Evolutionary conservation across 2,329 filamentous ascomycete species (phyloP), one percentile per base, ranked within the genome.

Genomic region (Fusarium albidum): DNA sequence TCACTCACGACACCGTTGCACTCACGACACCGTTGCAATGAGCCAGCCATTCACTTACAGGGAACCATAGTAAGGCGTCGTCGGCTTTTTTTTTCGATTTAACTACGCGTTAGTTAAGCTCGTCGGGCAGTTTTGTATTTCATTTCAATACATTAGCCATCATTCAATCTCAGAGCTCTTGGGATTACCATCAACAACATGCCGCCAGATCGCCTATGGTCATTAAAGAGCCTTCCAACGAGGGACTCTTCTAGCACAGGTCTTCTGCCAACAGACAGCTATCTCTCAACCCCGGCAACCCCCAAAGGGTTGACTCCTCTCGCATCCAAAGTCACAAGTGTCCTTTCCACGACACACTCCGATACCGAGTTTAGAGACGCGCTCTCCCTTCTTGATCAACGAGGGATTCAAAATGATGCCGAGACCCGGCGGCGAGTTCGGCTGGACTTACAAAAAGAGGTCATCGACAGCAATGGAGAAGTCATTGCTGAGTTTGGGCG

Each of bases 351-450:
- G 3, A 96, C 94, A 0, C 97, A 96, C 75, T 90, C 92, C 7
- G 95, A 98, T 73, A 82, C 91, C 6, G 94, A 97, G 63, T 96
- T 98, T 64, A 86, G 92, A 61, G 91, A 96, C 77, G 88, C 92
- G 12, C 77, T 99, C 26, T 79, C 84, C 45, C 85, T 95, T 1
- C 77, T 98, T 15, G 94, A 97, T 73, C 77, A 84, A 42, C 83
- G 90, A 29, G 81, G 82, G 1, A 73, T 92, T 12, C 77, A 82
- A 49, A 97, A 96, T 69, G 91, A 86, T 11, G 82, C 90, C 9
- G 90, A 93, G 61, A 89, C 87, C 3, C 84, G 95, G 44, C 86
- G 94, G 6, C 88, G 91, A 52, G 76, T 98, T 13, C 86, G 93
- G 13, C 75, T 96, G 1, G 87, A 96, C 69, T 81, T 96, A 2